Evolutionary conservation across 2,329 filamentous ascomycete genomes (phyloP), one percentile per base, ranked within the genome.

Genomic region (Talaromyces sp.): DNA sequence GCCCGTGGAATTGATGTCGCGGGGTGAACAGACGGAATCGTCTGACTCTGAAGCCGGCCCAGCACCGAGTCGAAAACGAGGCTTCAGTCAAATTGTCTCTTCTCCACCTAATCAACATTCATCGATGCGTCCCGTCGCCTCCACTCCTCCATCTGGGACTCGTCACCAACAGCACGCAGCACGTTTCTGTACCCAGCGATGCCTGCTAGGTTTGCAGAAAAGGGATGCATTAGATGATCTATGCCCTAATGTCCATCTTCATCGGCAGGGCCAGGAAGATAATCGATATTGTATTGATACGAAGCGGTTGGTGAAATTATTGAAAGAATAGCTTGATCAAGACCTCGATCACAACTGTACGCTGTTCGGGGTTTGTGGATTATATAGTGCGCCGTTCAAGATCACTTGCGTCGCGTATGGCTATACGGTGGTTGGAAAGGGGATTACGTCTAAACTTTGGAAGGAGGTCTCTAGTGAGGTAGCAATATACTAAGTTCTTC

Each of bases 371-470:
- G 21, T 11, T 31, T 68, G 65, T 65, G 68, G 70, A 26, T 51
- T 63, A 17, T 70, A 58, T 21, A 69, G 70, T 13, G 68, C 66
- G 4, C 67, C 64, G 27, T 73, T 73, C 55, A 71, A 71, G 58
- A 63, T 73, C 55, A 71, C 65, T 9, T 71, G 63, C 59, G 35
- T 61, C 11, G 52, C 56, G 27, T 69, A 67, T 58, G 66, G 69
- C 4, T 71, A 70, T 43, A 69, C 62, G 9, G 53, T 68, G 8
- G 27, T 74, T 43, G 69, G 69, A 19, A 75, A 75, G 63, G 68
- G 68, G 24, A 74, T 70, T 1, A 73, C 66, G 8, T 66, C 64
- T 3, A 17, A 55, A 21, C 66, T 66, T 8, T 71, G 67, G 67
- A 62, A 62, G 7, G 58, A 63, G 26, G 64, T 72, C 49, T 68